A percentile compares a stretch with the other conserved stretches of the same genome.
These are phyloP conservation scores for Aphanomyces astaci DNA, from an alignment of 352 stramenopile genomes.

Conservation along the genomic window DNA sequence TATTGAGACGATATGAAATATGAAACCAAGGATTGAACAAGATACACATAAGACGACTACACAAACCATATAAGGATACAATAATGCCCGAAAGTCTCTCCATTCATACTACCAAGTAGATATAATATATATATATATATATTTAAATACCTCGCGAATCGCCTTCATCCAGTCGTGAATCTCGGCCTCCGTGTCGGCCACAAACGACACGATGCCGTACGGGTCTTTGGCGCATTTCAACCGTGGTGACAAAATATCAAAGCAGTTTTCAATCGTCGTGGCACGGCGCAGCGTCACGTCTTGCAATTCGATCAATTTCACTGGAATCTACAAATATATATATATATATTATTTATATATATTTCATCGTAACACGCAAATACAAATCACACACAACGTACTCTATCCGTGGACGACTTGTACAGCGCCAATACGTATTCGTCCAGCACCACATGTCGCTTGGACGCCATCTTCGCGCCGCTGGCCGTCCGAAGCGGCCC, in stretches of 20 bases:
- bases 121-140: no score
- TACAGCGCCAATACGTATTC: constrained; percentile 79
- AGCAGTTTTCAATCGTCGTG: constrained; percentile 77
- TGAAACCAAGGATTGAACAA: no score
- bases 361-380: no score
- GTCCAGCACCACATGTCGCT: constrained; percentile 84
- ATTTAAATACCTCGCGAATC: constrained; percentile 62
- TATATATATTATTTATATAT: background rate
- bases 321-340: constrained; percentile 39
- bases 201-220: constrained; percentile 76
- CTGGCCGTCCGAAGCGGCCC: constrained; percentile 78
- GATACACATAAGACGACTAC: no score
- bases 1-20: no score
- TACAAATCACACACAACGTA: no score
- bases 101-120: no score
- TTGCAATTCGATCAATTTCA: constrained; percentile 78
- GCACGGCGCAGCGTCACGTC: constrained; percentile 74
- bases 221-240: constrained; percentile 79
- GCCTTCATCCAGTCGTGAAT: constrained; percentile 84
- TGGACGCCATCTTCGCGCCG: constrained; percentile 71
- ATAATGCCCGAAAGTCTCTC: no score
- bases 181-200: constrained; percentile 71
- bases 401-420: constrained; percentile 67
- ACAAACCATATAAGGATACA: no score
- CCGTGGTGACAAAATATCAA: constrained; percentile 75